Conservation (phyloP, 148 eudicot genomes). For the Vaccinium darrowii region DNA sequence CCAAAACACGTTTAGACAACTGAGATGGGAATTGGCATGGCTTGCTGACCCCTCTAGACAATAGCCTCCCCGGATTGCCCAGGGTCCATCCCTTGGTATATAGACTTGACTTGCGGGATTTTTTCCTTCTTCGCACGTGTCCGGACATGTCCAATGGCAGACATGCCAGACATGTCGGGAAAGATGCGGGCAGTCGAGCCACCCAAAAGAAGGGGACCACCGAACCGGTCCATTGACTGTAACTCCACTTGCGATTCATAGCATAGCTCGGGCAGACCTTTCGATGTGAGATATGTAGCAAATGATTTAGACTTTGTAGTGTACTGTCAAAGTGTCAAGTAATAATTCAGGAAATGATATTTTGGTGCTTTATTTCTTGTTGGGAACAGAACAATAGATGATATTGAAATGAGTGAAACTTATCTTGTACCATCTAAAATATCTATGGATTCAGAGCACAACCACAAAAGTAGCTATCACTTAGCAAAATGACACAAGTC, state of each 20-base stretch:
- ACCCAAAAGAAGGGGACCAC: no score
- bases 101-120: background rate
- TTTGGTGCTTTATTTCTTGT: background rate
- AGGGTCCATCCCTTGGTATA: no score
- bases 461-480: constrained; percentile 11
- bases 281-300: background rate
- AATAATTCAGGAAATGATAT: background rate
- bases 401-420: background rate
- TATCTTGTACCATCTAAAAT: background rate
- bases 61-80: no score
- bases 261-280: no score
- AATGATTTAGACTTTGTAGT: background rate
- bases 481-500: background rate
- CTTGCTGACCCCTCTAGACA: no score
- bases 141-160: background rate
- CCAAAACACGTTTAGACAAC: no score
- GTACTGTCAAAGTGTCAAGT: background rate
- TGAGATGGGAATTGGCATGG: no score
- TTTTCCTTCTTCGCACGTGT: background rate
- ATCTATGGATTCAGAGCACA: background rate
- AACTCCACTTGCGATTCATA: no score
- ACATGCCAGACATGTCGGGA: no score
- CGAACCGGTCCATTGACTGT: no score
- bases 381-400: background rate
- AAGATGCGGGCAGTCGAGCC: no score